These are phyloP conservation scores for Erysimum cheiri DNA, from an alignment of 441 rosid species.

Conservation along the genomic window DNA sequence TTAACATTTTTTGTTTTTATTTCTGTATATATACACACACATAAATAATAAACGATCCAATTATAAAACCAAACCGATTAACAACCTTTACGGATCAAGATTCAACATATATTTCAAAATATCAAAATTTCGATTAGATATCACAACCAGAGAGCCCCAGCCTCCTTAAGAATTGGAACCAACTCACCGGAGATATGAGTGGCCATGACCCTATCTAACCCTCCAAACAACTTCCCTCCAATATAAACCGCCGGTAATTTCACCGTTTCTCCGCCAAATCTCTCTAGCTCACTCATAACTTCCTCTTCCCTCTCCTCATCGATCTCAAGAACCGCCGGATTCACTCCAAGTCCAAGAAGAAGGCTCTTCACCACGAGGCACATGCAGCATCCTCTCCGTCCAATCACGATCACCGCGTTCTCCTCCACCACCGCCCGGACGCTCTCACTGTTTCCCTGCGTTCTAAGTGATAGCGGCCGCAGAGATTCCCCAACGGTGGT, in stretches of 20 bases:
- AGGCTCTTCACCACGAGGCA: slow-evolving; percentile 71
- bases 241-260: slow-evolving; percentile 78
- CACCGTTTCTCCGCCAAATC: slow-evolving; percentile 29
- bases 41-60: not conserved
- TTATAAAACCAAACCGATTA: not conserved
- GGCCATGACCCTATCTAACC: slow-evolving; percentile 80
- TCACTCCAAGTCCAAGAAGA: slow-evolving; percentile 74
- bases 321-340: slow-evolving; percentile 70
- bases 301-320: slow-evolving; percentile 61
- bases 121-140: not conserved
- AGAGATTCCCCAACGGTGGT: slow-evolving; percentile 27
- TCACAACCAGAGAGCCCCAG: slow-evolving; percentile 88
- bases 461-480: slow-evolving; percentile 28
- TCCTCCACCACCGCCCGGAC: slow-evolving; percentile 55
- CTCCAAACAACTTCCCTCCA: slow-evolving; percentile 86
- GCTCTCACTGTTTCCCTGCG: slow-evolving; percentile 20
- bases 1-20: too few species aligned
- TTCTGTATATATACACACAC: too few species aligned
- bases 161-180: slow-evolving; percentile 78
- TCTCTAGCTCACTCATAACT: slow-evolving; percentile 49
- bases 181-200: slow-evolving; percentile 85
- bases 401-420: slow-evolving; percentile 76
- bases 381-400: slow-evolving; percentile 84
- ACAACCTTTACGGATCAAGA: not conserved
- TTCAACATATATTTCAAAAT: not conserved